Percentiles rank a stretch among this genome's conserved stretches.
Conservation (phyloP, 1,139 yeast species). For the Pneumocystis carinii region DNA sequence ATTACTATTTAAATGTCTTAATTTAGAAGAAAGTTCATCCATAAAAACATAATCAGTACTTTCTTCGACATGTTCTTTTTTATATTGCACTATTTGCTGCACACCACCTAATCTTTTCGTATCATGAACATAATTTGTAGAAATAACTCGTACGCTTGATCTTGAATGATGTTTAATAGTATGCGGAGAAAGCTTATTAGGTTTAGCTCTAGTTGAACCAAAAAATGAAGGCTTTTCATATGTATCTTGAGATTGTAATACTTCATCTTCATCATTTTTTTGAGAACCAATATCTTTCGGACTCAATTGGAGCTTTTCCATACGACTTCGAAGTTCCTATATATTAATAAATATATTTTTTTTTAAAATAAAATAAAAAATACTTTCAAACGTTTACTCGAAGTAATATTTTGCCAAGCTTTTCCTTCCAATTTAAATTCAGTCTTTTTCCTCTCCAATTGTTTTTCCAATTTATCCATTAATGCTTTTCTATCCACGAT, state of each 20-base stretch:
- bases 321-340: slow-evolving; percentile 37
- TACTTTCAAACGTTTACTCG: slow-evolving; percentile 16
- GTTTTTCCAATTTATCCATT: slow-evolving; percentile 30
- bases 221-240: not conserved
- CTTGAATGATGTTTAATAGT: not conserved
- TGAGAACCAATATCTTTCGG: not conserved
- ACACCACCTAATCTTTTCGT: not conserved
- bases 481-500: slow-evolving; percentile 22
- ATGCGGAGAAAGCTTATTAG: not conserved
- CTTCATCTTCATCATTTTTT: not conserved
- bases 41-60: slow-evolving; percentile 3
- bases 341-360: slow-evolving; percentile 28
- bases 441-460: slow-evolving; percentile 46
- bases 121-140: not conserved
- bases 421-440: slow-evolving; percentile 41
- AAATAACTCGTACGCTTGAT: not conserved
- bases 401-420: slow-evolving; percentile 34
- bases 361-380: not conserved
- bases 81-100: not conserved
- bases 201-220: not conserved
- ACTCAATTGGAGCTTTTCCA: slow-evolving; percentile 3
- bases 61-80: not conserved
- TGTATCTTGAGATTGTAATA: not conserved
- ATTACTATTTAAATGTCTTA: slow-evolving; percentile 5
- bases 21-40: slow-evolving; percentile 6